Evolutionary conservation across 202 grass and related monocot species (phyloP).

Genomic region (Saccharum hybrid): DNA sequence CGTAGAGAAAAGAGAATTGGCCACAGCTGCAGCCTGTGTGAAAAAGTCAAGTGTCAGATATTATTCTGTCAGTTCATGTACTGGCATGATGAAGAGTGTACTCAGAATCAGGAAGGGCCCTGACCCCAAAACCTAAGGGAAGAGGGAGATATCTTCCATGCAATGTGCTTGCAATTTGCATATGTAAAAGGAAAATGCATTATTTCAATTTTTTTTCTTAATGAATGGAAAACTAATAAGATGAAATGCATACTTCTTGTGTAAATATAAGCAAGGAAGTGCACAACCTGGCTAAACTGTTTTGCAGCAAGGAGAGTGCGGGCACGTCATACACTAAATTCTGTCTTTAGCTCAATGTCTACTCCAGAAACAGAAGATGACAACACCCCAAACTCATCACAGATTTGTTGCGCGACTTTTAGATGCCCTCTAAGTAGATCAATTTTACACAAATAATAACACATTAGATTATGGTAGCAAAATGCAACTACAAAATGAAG

Average conservation of each 20-base stretch:
- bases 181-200: neutral
- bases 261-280: slow-evolving; percentile 32
- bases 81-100: slow-evolving; percentile 10
- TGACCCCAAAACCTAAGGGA: slow-evolving; percentile 17
- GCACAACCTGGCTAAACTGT: slow-evolving; percentile 77
- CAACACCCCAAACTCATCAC: slow-evolving; percentile 81
- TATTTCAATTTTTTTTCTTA: neutral
- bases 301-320: slow-evolving; percentile 91
- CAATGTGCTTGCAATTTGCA: slow-evolving; percentile 9
- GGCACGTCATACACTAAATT: slow-evolving; percentile 76
- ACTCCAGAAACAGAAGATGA: slow-evolving; percentile 87
- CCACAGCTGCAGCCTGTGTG: slow-evolving; percentile 66
- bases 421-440: slow-evolving; percentile 71
- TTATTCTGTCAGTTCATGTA: slow-evolving; percentile 19
- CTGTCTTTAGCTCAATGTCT: slow-evolving; percentile 91
- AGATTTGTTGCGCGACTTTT: slow-evolving; percentile 79
- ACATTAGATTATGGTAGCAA: slow-evolving; percentile 28
- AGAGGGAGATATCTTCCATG: neutral
- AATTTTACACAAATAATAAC: slow-evolving; percentile 21
- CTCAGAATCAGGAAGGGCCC: neutral
- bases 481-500: slow-evolving; percentile 38
- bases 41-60: neutral
- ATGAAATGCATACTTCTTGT: slow-evolving; percentile 20
- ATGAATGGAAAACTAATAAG: neutral
- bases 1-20: slow-evolving; percentile 41